Evolutionary conservation across 1,284 basidiomycete genomes (phyloP), one percentile per base, ranked within the genome.

Genomic region (Peniophora sp.): DNA sequence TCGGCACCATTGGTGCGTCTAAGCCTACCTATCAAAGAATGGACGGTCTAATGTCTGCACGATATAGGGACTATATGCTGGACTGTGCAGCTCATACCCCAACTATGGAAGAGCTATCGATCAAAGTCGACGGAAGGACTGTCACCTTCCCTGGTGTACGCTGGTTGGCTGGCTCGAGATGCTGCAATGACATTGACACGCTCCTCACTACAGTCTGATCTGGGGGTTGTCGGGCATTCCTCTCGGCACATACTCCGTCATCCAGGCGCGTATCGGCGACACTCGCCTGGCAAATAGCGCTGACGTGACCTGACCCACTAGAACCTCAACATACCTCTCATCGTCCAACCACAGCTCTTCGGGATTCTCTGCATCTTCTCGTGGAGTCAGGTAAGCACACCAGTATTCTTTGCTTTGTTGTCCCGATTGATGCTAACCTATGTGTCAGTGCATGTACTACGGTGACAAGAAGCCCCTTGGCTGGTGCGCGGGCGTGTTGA

Each of bases 271-370:
- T 32, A 32, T 12, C 27, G 27, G 6, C 27, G 27, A 32, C 12
- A 5, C 27, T 32, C 27, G 12, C 27, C 27, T 12, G n/a, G 12
- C 27, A 32, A 12, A 5, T 12, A 12, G 12, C 12, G 27, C 27
- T 32, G 12, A 32, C 5, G 27, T 32, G 5, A 32, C 27, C 6
- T 32, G 27, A 32, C 5, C 12, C 5, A 32, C 27, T 32, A 32
- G 59, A 67, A 81, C 53, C 69, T 91, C 50, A 89, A 85, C 59
- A 78, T 91, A 23, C 88, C 89, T 1, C 74, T 90, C 32, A 81
- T 85, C 45, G 55, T 85, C 2, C 89, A 92, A 61, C 88, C 89
- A 1, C 89, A 92, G 58, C 61, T 85, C 0, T 89, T 92, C 58
- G 79, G 78, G 0, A 67, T 73, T n/a, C 67, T 92, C 20, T 70